A percentile compares a stretch with the other conserved stretches of the same genome.
These are phyloP conservation scores for Artomyces pyxidatus DNA, from an alignment of 768 basidiomycete genomes.

Conservation along the genomic window DNA sequence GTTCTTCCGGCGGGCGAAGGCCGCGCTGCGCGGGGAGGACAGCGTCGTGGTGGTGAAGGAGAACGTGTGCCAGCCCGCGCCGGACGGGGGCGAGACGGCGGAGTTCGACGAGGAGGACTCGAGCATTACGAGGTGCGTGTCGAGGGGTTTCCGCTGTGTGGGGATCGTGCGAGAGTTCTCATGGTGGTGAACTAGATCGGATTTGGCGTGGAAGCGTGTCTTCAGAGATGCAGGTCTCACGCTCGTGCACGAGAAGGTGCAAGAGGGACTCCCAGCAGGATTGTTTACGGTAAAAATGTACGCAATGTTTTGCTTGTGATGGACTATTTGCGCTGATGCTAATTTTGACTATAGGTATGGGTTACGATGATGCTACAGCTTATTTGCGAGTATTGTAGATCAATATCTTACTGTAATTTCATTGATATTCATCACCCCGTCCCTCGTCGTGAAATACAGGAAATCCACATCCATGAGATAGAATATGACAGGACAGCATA, in stretches of 20 bases:
- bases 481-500: too few species aligned
- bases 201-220: slow-evolving; percentile 67
- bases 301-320: too few species aligned
- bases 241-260: slow-evolving; percentile 66
- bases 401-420: too few species aligned
- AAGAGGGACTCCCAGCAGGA: slow-evolving; percentile 75
- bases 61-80: slow-evolving; percentile 64
- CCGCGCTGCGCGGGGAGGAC: slow-evolving; percentile 44
- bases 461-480: too few species aligned
- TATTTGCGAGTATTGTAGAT: too few species aligned
- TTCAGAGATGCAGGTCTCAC: slow-evolving; percentile 70
- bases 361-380: too few species aligned
- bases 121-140: slow-evolving; percentile 71
- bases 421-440: too few species aligned
- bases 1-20: slow-evolving; percentile 61
- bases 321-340: too few species aligned
- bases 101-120: slow-evolving; percentile 84
- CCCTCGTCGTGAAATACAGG: too few species aligned
- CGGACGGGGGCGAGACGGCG: slow-evolving; percentile 40
- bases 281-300: slow-evolving; percentile 86
- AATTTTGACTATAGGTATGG: too few species aligned
- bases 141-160: neutral
- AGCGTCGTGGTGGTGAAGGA: slow-evolving; percentile 88
- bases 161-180: neutral
- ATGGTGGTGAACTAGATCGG: slow-evolving; percentile 48